phyloP scores from a whole-genome alignment of 495 filamentous ascomycete genomes.

The Hypoxylon cercidicola region DNA sequence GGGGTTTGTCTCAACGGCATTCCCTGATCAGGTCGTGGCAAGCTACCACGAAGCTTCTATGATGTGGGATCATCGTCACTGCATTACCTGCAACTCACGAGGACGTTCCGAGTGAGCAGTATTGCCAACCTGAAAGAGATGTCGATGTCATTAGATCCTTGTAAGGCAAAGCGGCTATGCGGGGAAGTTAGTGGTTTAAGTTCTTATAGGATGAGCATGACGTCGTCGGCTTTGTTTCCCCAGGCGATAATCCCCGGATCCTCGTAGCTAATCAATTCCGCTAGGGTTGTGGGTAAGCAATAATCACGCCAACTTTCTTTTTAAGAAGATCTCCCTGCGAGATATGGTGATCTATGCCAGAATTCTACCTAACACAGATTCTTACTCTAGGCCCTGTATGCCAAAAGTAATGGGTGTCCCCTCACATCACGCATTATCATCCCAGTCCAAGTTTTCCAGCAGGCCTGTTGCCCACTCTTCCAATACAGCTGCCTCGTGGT shows the following conservation, averaged over 20 bases:
- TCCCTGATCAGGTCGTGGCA: not conserved
- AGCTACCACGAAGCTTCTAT: not conserved
- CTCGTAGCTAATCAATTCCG: not conserved
- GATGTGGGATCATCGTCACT: slow-evolving; percentile 8
- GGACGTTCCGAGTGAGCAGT: not conserved
- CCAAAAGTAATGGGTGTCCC: not conserved
- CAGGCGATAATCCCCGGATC: not conserved
- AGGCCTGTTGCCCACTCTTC: not conserved
- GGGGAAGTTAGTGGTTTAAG: not conserved
- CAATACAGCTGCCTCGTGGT: not conserved
- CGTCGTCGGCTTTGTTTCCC: slow-evolving; percentile 5
- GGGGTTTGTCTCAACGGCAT: not conserved
- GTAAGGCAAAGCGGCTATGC: not conserved
- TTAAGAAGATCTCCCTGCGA: no score
- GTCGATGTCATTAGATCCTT: not conserved
- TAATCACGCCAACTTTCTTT: not conserved
- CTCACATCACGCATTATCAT: not conserved
- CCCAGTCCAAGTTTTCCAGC: not conserved
- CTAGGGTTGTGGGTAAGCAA: not conserved
- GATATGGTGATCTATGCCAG: no score
- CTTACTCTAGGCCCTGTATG: no score
- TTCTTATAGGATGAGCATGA: slow-evolving; percentile 5
- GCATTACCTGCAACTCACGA: not conserved
- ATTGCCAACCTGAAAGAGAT: not conserved
- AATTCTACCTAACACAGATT: no score